Evolutionary conservation across 2,329 filamentous ascomycete species (phyloP), one percentile per base, ranked within the genome.

Genomic region (Fusarium xyrophilum): DNA sequence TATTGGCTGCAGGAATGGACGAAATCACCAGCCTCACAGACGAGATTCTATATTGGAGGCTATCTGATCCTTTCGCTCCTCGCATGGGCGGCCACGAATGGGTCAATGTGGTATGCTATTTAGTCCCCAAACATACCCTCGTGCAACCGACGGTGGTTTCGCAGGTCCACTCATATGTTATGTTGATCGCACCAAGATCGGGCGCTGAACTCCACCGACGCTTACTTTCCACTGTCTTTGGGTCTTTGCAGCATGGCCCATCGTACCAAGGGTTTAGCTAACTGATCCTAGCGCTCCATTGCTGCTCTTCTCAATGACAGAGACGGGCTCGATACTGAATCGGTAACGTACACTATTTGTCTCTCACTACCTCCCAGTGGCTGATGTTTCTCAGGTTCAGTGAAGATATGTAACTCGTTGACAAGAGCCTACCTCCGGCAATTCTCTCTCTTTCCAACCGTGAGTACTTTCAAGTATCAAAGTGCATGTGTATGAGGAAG

Each of bases 1-100:
- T 53, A 44, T 7, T 53, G 51, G 51, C 21, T 53, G 2, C 38
- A 53, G 28, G 44, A 27, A 36, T 53, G 51, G 51, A 53, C 51
- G 3, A 28, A 53, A 17, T 11, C 51, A 0, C 28, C 38, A 6
- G 12, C 0, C 1, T 33, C 50, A 1, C 17, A 33, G 7, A 33
- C 21, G 4, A 53, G 0, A 6, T 53, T 53, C 21, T 53, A 53
- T 10, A 13, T 54, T 2, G 38, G 3, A 17, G 51, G 51, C 9
- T 54, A 54, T 2, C 5, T 54, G 7, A 17, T 44, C 2, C 17
- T 54, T 32, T 54, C 51, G 13, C 28, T 54, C 0, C 1, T 54
- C 1, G 51, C 51, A 3, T 54, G 51, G 51, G 1, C 7, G 5
- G 8, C 51, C 3, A 54, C 51, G 2, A 54, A 54, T 25, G 51